Evolutionary conservation across 768 basidiomycete genomes (phyloP).

Genomic region (Boletus sensibilis): DNA sequence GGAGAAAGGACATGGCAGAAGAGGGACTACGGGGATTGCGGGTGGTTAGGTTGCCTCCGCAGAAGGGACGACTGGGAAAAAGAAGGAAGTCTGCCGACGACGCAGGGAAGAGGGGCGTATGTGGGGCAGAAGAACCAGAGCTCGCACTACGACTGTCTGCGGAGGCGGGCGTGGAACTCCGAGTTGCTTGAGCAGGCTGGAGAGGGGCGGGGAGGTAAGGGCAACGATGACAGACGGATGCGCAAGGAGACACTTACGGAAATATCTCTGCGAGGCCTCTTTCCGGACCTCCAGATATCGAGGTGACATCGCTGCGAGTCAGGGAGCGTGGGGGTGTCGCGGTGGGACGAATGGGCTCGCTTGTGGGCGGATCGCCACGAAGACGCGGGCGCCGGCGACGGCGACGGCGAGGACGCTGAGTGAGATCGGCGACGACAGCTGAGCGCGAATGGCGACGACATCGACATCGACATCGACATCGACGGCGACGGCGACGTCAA

Average conservation of each 20-base stretch:
- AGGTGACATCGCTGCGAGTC: constrained; percentile 50
- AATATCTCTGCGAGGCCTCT: constrained; percentile 49
- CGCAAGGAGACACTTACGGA: constrained; percentile 37
- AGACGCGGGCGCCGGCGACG: constrained; percentile 36
- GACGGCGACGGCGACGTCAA: constrained; percentile 4
- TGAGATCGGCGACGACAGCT: constrained; percentile 53
- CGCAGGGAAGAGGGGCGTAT: constrained; percentile 42
- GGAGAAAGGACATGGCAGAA: constrained; percentile 16
- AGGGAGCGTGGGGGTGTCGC: constrained; percentile 34
- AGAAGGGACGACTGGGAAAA: constrained; percentile 31
- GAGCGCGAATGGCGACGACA: constrained; percentile 37
- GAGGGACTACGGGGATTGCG: constrained; percentile 23
- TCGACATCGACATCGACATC: constrained; percentile 16
- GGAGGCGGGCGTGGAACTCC: constrained; percentile 32
- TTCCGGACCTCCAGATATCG: constrained; percentile 53
- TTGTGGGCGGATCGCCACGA: constrained; percentile 47
- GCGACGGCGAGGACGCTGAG: constrained; percentile 42
- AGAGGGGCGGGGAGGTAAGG: constrained; percentile 1
- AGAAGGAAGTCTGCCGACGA: constrained; percentile 52
- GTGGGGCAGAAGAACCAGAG: constrained; percentile 28
- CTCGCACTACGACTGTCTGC: constrained; percentile 29
- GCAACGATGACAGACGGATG: constrained; percentile 2
- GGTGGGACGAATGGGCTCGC: constrained; percentile 45
- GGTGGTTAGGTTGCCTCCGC: constrained; percentile 1
- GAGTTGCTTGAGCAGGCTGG: constrained; percentile 22